phyloP scores from a whole-genome alignment of 2,329 filamentous ascomycete species.

The Dothideomycetes sp. region DNA sequence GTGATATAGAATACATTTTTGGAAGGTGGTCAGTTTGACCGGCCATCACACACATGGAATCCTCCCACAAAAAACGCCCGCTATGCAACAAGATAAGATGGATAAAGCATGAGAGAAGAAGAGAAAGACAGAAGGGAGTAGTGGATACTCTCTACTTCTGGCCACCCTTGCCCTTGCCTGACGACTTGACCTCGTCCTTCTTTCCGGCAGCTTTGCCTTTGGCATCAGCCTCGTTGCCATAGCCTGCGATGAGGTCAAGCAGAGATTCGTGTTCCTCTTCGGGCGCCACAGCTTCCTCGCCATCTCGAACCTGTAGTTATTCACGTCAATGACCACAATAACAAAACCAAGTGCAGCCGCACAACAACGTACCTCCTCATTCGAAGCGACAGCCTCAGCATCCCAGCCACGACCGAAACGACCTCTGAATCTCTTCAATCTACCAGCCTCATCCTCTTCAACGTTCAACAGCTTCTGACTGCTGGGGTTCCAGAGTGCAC shows the following conservation, averaged over 20 bases:
- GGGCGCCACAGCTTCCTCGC: slow-evolving; percentile 36
- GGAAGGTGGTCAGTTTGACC: slow-evolving; percentile 1
- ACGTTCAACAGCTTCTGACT: slow-evolving; percentile 74
- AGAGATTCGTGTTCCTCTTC: slow-evolving; percentile 45
- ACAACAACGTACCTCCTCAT: slow-evolving; percentile 12
- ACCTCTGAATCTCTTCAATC: slow-evolving; percentile 73
- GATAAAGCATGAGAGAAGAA: slow-evolving; percentile 2
- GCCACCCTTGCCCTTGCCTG: slow-evolving; percentile 27
- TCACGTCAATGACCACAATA: background rate
- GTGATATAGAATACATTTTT: background rate
- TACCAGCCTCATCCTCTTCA: slow-evolving; percentile 90
- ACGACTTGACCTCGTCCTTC: slow-evolving; percentile 28
- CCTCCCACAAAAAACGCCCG: slow-evolving; percentile 8
- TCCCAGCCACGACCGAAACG: slow-evolving; percentile 83
- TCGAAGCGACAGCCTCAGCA: slow-evolving; percentile 32
- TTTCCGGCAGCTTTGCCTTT: slow-evolving; percentile 36
- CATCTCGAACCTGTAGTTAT: slow-evolving; percentile 31
- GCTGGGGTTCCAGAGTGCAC: slow-evolving; percentile 81
- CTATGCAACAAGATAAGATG: slow-evolving; percentile 14
- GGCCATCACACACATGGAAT: slow-evolving; percentile 2
- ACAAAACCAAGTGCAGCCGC: background rate
- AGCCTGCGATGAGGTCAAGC: slow-evolving; percentile 48
- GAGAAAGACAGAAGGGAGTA: background rate
- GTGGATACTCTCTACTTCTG: slow-evolving; percentile 22
- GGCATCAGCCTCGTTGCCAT: slow-evolving; percentile 28